Base-by-base conservation (phyloP, 2,329 filamentous ascomycete genomes). In the Neonectria punicea region DNA sequence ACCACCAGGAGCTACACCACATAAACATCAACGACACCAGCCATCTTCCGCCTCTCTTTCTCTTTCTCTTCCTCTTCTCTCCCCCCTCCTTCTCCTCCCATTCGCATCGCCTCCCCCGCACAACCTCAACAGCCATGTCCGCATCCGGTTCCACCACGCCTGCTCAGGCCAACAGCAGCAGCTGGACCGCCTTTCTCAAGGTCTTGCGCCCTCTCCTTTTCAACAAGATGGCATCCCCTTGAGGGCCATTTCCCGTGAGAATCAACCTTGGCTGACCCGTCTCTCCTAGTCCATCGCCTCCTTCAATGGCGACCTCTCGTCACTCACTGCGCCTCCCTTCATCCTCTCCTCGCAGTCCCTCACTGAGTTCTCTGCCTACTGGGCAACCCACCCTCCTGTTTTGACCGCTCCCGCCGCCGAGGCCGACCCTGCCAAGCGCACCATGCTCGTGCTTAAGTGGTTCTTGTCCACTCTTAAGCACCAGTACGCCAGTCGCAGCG, bases 401-500 rank as follows among this genome's bases (percentile, higher is more conserved):
- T 92, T 98, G 72, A 89, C 93, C 65, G 94, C 94, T 13, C 93
- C 95, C 3, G 92, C 93, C 53, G 85, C 86, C 63, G 94, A 97
- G 79, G 74, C 89, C 57, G 92, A 97, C 77, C 87, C 94, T 0
- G 89, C 92, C 74, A 96, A 93, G 83, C 90, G 95, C 67, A 91
- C 93, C 20, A 82, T 97, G 70, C 85, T 95, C 36, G 95, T 98
- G n/a, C 84, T 98, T 73, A 97, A 95, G 80, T 98, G 95, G 95
- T 98, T 98, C 82, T 82, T 98, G 60, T 94, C 90, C 75, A 97
- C 94, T 4, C 85, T 98, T 57, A 97, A 96, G 83, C 93, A 97
- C 80, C 93, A 97, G 78, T 90, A 90, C 74, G 87, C 88, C 63
- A 89, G 85, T 75, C 86, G 87, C 64, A 97, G 93, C 77, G 94